Base-by-base conservation (phyloP, 1,139 yeast genomes). In the Magnusiomyces sp. region DNA sequence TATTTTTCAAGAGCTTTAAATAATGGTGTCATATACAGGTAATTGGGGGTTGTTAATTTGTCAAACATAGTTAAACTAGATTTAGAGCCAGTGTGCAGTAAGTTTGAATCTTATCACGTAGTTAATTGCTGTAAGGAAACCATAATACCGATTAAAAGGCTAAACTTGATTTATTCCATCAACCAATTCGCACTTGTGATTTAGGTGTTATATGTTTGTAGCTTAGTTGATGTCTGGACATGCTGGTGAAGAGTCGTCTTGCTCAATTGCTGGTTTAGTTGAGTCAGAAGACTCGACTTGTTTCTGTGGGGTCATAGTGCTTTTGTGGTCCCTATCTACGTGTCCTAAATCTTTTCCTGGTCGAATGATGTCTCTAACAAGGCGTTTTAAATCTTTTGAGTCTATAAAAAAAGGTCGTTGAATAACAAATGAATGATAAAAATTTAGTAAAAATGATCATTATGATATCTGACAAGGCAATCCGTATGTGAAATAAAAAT, bases 301-400 rank as follows among this genome's bases (percentile, higher is more conserved):
- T 31, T 32, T 41, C 20, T 16, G 20, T 14, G 13, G 31, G 4
- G 43, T n/a, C n/a, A n/a, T 11, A 23, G 29, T 5, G 7, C 29
- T 47, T 31, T 32, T 19, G 17, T 20, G 34, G 43, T 51, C 50
- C n/a, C 56, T 47, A 50, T 71, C 74, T 5, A 70, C 67, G 61
- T 79, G 83, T 11, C 81, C 81, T 45, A 79, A 61, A 11, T 63
- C 58, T 17, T 69, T 62, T 0, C 60, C 66, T 0, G 83, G 83
- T 43, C 68, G 71, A n/a, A 77, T 63, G 1, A 64, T 57, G 52
- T 77, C 74, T 46, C 82, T 61, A 5, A 80, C 75, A 43, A 68
- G 64, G 55, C 77, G 80, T 62, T 81, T 80, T 51, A 81, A 63
- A 13, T 72, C 71, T 58, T 81, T 81, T 14, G 82, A 74, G 56